Conservation (phyloP, 345 rosid genomes). For the Eucalyptus erythrocorys region DNA sequence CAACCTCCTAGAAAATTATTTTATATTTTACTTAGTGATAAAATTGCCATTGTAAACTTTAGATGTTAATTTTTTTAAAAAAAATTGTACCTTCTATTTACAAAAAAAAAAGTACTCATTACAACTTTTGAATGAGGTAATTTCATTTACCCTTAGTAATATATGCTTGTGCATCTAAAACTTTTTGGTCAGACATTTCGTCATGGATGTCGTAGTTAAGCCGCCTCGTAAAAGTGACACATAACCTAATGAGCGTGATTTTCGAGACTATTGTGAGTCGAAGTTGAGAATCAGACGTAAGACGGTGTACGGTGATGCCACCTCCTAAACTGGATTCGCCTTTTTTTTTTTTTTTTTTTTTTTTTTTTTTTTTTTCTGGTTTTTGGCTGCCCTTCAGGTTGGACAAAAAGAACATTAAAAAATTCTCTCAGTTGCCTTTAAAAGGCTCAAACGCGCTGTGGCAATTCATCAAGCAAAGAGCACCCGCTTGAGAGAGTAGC, state of each 20-base stretch:
- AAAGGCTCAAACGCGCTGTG: not conserved
- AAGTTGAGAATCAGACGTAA: not conserved
- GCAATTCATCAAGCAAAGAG: not conserved
- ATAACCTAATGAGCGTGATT: not conserved
- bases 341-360: not conserved
- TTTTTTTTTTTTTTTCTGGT: not conserved
- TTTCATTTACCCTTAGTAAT: too few species aligned
- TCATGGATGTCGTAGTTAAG: not conserved
- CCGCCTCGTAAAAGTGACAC: not conserved
- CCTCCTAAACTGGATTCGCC: not conserved
- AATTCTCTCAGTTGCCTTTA: not conserved
- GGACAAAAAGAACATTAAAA: not conserved
- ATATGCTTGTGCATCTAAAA: not conserved
- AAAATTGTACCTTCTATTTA: too few species aligned
- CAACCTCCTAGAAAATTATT: too few species aligned
- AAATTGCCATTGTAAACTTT: too few species aligned
- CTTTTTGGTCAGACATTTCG: not conserved
- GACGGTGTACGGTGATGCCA: not conserved
- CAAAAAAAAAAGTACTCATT: too few species aligned
- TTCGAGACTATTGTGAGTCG: not conserved
- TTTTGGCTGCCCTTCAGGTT: not conserved
- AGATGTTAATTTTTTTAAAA: fast-evolving
- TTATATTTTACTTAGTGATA: too few species aligned
- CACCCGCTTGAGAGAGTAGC: not conserved
- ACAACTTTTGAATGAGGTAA: not conserved